Base-by-base conservation (phyloP, 2,329 filamentous ascomycete species). In the Trichoderma brevicompactum region DNA sequence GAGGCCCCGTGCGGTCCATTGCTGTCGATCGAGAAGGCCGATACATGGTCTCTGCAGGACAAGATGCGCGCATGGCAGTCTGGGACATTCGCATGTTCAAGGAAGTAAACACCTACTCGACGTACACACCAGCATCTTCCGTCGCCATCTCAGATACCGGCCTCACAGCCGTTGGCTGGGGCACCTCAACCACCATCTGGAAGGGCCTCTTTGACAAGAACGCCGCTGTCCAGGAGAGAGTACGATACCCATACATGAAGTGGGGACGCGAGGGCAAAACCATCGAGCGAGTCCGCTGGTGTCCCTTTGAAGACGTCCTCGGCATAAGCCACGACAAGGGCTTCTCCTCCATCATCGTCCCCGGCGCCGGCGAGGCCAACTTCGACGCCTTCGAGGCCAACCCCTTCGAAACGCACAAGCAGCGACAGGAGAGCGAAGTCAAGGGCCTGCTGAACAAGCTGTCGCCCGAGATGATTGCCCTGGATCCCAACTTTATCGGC, bases 1-100 rank as follows among this genome's bases (percentile, higher is more conserved):
- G 87, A 65, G 95, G 95, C 5, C 95, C 95, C 0, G 93, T 99
- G 3, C 88, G 94, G 64, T 89, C 91, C 10, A 76, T 97, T 55
- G 92, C 92, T 2, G 84, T 98, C 48, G 94, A 99, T 74, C 86
- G 94, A 66, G 91, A 94, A 75, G 95, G 95, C 23, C 87, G 91
- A 65, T 99, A 97, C 80, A 97, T 98, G 94, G 92, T 97, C 10
- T 92, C 93, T 3, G 89, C 92, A 0, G 94, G 94, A 1, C 92
- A 96, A 75, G 94, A 97, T 75, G 83, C 88, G 70, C 92, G 91
- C 74, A 96, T 97, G 91, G 88, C 91, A n/a, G 89, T 97, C 12
- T 97, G 94, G 93, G 94, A 98, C 75, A 89, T 98, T 68, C 88
- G 94, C 49, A 96, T 92, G 85, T 95, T 96, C 81, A 92, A 91